These are phyloP conservation scores for Glycine latifolia DNA, from an alignment of 306 rosid species.

Conservation along the genomic window DNA sequence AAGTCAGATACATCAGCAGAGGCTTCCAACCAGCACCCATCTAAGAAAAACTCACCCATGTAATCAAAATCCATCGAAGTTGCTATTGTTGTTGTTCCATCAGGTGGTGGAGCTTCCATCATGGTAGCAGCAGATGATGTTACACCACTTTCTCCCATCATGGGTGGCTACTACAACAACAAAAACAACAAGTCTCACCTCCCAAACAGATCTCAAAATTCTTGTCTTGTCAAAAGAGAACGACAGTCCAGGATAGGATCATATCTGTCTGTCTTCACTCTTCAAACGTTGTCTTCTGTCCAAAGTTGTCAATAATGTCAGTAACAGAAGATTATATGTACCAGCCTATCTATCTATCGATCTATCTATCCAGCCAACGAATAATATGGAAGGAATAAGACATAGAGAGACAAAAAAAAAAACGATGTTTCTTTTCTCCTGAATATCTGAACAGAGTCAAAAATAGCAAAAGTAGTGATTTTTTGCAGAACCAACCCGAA, in stretches of 20 bases:
- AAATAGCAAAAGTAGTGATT: slow-evolving; percentile 27
- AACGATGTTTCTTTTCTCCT: slow-evolving; percentile 38
- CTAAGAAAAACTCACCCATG: slow-evolving; percentile 81
- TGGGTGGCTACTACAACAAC: slow-evolving; percentile 21
- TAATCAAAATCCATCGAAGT: slow-evolving; percentile 78
- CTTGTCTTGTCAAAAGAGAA: slow-evolving; percentile 32
- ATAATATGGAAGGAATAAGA: slow-evolving; percentile 25
- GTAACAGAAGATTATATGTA: background rate
- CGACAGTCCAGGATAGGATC: background rate
- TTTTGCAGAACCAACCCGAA: slow-evolving; percentile 29
- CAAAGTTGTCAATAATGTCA: slow-evolving; percentile 45
- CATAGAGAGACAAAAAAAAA: slow-evolving; percentile 28
- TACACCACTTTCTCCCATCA: slow-evolving; percentile 73
- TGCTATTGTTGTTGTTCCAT: slow-evolving; percentile 40
- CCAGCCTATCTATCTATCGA: background rate
- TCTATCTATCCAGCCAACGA: slow-evolving; percentile 26
- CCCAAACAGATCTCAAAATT: slow-evolving; percentile 47
- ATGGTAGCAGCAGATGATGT: slow-evolving; percentile 68
- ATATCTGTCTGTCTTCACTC: slow-evolving; percentile 22
- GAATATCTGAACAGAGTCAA: slow-evolving; percentile 32
- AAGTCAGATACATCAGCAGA: slow-evolving; percentile 70
- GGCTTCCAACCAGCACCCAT: slow-evolving; percentile 90
- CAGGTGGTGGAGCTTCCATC: slow-evolving; percentile 60
- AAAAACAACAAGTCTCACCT: slow-evolving; percentile 37
- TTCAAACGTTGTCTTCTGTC: slow-evolving; percentile 45